These are phyloP conservation scores for Fusarium xylarioides DNA, from an alignment of 2,329 filamentous ascomycete species.

Conservation along the genomic window DNA sequence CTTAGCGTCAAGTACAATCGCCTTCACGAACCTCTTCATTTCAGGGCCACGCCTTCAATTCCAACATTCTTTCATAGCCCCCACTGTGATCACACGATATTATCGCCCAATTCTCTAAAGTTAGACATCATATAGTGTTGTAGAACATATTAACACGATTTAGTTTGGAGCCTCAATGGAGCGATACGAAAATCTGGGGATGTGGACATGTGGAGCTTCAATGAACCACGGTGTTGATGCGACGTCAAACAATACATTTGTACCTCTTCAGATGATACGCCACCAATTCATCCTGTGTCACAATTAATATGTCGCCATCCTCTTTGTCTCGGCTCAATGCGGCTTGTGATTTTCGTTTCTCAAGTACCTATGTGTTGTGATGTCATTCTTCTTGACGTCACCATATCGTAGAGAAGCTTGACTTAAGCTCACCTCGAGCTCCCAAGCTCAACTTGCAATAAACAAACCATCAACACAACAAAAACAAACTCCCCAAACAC, in stretches of 20 bases:
- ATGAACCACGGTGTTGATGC: not conserved
- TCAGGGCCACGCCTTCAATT: too few species aligned
- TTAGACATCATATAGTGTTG: too few species aligned
- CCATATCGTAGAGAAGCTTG: conserved; percentile 7
- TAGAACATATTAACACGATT: too few species aligned
- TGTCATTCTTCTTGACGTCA: conserved; percentile 40
- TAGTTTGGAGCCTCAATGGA: too few species aligned
- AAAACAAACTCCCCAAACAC: rapidly evolving
- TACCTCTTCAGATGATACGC: not conserved
- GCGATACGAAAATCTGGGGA: not conserved
- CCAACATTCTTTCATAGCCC: too few species aligned
- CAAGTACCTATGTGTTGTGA: conserved; percentile 12
- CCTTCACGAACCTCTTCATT: too few species aligned
- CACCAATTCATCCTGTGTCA: not conserved
- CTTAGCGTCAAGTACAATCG: too few species aligned
- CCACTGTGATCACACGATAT: too few species aligned
- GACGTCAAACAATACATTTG: not conserved
- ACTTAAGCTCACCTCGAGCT: conserved; percentile 2
- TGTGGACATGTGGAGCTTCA: conserved; percentile 1
- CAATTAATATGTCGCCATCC: not conserved
- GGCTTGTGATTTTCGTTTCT: not conserved
- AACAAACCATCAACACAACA: not conserved
- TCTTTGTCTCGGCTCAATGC: not conserved
- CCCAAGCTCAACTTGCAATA: not conserved
- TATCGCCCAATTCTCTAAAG: too few species aligned